Conservation (phyloP, 2,329 filamentous ascomycete species). For the Fusarium neocosmosporiellum region DNA sequence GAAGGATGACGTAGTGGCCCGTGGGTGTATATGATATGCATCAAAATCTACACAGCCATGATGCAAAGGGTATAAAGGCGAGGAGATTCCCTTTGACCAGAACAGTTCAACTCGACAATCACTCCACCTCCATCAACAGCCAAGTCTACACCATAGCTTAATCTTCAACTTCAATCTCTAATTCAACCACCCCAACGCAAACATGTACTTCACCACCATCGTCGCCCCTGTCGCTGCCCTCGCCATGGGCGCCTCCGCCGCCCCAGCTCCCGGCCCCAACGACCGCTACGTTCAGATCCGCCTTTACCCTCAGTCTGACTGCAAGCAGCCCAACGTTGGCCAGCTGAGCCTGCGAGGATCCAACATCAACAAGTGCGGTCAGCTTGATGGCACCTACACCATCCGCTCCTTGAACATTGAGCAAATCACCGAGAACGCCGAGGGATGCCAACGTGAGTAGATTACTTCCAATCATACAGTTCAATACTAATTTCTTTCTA, state of each 20-base stretch:
- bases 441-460: neutral
- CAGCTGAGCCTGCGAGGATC: slow-evolving; percentile 6
- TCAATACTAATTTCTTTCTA: neutral
- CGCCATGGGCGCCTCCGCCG: neutral
- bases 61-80: neutral
- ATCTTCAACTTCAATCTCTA: neutral
- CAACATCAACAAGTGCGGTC: neutral
- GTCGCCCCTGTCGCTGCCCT: neutral
- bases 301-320: neutral
- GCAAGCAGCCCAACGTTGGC: slow-evolving; percentile 8
- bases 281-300: slow-evolving; percentile 4
- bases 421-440: neutral
- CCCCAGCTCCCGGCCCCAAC: neutral
- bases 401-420: neutral
- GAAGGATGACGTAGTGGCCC: neutral
- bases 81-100: no score
- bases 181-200: neutral
- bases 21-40: neutral
- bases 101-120: no score
- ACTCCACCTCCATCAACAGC: neutral
- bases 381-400: neutral
- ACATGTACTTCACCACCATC: slow-evolving; percentile 6
- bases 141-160: neutral
- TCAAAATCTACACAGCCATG: neutral
- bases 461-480: neutral